Percentiles rank a stretch among this genome's conserved stretches.
Evolutionary conservation across 1,284 basidiomycete species (phyloP).

Genomic region (Fomitopsis betulina): DNA sequence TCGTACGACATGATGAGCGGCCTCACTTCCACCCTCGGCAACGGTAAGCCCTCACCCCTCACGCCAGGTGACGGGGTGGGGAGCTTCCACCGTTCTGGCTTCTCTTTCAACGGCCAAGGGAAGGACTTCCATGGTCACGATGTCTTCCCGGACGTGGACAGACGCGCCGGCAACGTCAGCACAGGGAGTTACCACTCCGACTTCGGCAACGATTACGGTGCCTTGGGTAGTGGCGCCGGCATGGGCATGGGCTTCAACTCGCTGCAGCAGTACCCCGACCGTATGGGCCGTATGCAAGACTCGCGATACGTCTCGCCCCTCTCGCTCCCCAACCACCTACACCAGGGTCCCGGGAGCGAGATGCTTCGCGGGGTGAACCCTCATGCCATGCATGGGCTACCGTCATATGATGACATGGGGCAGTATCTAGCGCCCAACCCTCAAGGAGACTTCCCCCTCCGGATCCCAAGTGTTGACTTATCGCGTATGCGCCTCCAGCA

Average conservation of each 20-base stretch:
- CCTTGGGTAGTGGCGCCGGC: constrained; percentile 42
- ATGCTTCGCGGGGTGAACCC: constrained; percentile 63
- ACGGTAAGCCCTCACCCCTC: constrained; percentile 69
- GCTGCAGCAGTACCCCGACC: constrained; percentile 54
- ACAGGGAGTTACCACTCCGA: constrained; percentile 47
- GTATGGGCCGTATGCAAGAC: constrained; percentile 44
- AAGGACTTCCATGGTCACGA: constrained; percentile 53
- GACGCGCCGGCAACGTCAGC: constrained; percentile 46
- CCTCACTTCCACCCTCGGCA: constrained; percentile 57
- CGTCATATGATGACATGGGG: constrained; percentile 52
- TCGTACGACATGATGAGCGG: constrained; percentile 62
- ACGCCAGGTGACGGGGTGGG: constrained; percentile 62
- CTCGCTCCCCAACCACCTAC: constrained; percentile 37
- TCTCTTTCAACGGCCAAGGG: constrained; percentile 34
- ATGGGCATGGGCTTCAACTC: constrained; percentile 40
- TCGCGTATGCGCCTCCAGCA: constrained; percentile 58
- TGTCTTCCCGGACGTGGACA: constrained; percentile 52
- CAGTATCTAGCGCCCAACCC: constrained; percentile 49
- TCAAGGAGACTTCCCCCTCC: constrained; percentile 49
- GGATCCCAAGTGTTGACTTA: constrained; percentile 58
- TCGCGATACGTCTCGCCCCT: constrained; percentile 34
- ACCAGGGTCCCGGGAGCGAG: constrained; percentile 39
- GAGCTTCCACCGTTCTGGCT: constrained; percentile 50
- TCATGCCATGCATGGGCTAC: constrained; percentile 51
- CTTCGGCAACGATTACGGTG: constrained; percentile 54